Conservation (phyloP, 2,329 filamentous ascomycete genomes). For the Penicillium hordei region DNA sequence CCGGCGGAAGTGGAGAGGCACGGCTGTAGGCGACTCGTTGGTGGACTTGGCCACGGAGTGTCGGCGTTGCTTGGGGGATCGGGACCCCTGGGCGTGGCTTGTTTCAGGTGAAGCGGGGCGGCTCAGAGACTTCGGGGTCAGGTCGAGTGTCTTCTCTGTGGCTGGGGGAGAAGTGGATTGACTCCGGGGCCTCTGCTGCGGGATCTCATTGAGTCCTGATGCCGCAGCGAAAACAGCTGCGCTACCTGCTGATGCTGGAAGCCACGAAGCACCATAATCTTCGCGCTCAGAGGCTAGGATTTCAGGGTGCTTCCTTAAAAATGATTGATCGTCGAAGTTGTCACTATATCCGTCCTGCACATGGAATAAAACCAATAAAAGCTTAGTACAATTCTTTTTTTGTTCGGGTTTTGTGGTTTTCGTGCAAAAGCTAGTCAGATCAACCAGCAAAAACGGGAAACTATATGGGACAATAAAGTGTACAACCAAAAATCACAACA, state of each 20-base stretch:
- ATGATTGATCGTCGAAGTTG: slow-evolving; percentile 51
- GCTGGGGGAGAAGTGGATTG: slow-evolving; percentile 37
- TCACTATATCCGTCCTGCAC: slow-evolving; percentile 41
- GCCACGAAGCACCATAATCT: slow-evolving; percentile 49
- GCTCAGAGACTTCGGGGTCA: slow-evolving; percentile 34
- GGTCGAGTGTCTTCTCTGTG: slow-evolving; percentile 30
- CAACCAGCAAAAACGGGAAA: slow-evolving; percentile 25
- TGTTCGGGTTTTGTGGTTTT: slow-evolving; percentile 20
- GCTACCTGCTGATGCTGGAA: slow-evolving; percentile 22
- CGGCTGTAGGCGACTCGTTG: slow-evolving; percentile 52
- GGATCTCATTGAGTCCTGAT: slow-evolving; percentile 21
- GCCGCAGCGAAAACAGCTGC: slow-evolving; percentile 18
- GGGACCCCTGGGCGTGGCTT: slow-evolving; percentile 10
- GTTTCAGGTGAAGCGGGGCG: slow-evolving; percentile 36
- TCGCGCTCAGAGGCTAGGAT: slow-evolving; percentile 47
- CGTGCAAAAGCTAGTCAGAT: slow-evolving; percentile 19
- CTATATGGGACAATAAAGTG: slow-evolving; percentile 31
- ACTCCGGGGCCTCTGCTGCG: slow-evolving; percentile 33
- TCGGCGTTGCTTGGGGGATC: slow-evolving; percentile 25
- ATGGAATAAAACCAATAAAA: slow-evolving; percentile 28
- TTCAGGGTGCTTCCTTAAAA: slow-evolving; percentile 66
- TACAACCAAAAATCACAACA: slow-evolving; percentile 28
- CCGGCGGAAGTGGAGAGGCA: slow-evolving; percentile 57
- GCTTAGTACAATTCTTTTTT: slow-evolving; percentile 34
- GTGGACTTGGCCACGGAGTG: slow-evolving; percentile 31